Base-by-base conservation (phyloP, 371 early-diverging fungal genomes). In the Synchytrium microbalum region DNA sequence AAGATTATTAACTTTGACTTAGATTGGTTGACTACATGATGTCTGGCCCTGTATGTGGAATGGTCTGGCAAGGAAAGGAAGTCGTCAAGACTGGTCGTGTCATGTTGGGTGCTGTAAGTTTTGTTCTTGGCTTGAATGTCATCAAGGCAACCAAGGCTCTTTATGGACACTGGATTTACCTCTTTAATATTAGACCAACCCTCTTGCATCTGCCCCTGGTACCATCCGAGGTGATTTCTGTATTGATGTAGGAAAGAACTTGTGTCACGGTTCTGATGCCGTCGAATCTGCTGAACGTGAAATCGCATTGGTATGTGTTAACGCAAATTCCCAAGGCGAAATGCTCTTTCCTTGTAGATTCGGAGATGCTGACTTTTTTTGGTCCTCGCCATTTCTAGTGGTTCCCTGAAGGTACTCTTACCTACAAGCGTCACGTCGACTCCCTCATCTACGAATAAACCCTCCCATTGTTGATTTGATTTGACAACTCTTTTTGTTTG, bases 211-310 rank as follows among this genome's bases (percentile, higher is more conserved):
- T 67, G 85, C 83, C 64, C 92, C 97, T 66, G 99, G 99, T 72
- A 97, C 98, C 80, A 99, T 99, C 86, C 92, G 99, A 81, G 99
- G 98, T 73, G 99, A 99, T 86, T 96, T 86, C 79, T 87, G 90
- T 75, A 86, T 95, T 64, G 95, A 93, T 66, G 88, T 90, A 68
- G 77, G 79, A 52, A 70, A 76, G 65, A 99, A 99, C 90, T 84
- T 99, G 75, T 91, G 93, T 88, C 99, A 99, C 87, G 99, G 99
- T 65, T 92, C 95, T 67, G 99, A 99, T 88, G 79, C 92, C 62
- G 95, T 95, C 66, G 99, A 98, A 81, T 86, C 83, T 76, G 99
- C 98, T 67, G 89, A 97, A 79, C 86, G 84, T 76, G 99, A 99
- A 79, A 96, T 99, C 62, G 87, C 83, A 53, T 82, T 99, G 75